Percentiles rank a stretch among this genome's conserved stretches.
Conservation (phyloP, 257 asterid species). For the Ehretia macrophylla region DNA sequence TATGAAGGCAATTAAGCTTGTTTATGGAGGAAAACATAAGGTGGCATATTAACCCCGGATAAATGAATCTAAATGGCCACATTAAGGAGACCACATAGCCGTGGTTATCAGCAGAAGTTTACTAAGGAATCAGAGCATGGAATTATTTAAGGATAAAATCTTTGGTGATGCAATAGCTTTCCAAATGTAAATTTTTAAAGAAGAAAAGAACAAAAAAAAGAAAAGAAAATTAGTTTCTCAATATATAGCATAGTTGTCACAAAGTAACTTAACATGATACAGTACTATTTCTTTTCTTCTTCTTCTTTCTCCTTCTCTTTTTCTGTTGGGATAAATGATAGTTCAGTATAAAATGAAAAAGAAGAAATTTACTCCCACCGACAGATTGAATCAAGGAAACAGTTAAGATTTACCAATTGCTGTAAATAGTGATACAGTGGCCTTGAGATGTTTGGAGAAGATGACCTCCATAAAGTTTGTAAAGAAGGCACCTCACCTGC, state of each 20-base stretch:
- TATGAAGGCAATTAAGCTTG: neutral
- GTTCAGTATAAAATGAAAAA: neutral
- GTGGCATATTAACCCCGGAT: neutral
- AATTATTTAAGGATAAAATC: too few relatives aligned
- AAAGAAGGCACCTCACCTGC: conserved; percentile 50
- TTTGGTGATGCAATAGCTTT: too few relatives aligned
- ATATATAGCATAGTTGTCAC: too few relatives aligned
- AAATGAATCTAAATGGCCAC: neutral
- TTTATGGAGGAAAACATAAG: neutral
- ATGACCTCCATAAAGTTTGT: conserved; percentile 31
- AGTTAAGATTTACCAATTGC: conserved; percentile 39
- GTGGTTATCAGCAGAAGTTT: too few relatives aligned
- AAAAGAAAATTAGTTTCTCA: too few relatives aligned
- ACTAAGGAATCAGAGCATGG: too few relatives aligned
- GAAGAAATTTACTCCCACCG: neutral
- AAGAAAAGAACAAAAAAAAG: too few relatives aligned
- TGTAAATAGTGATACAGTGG: conserved; percentile 50
- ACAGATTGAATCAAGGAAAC: neutral
- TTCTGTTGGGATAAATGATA: neutral
- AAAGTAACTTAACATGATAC: too few relatives aligned
- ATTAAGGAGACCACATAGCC: too few relatives aligned
- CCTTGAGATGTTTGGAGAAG: conserved; percentile 39
- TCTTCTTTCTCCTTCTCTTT: neutral
- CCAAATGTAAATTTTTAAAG: too few relatives aligned
- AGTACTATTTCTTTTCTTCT: neutral